Base-by-base conservation (phyloP, 2,329 filamentous ascomycete genomes). In the Zelopaecilomyces penicillatus region DNA sequence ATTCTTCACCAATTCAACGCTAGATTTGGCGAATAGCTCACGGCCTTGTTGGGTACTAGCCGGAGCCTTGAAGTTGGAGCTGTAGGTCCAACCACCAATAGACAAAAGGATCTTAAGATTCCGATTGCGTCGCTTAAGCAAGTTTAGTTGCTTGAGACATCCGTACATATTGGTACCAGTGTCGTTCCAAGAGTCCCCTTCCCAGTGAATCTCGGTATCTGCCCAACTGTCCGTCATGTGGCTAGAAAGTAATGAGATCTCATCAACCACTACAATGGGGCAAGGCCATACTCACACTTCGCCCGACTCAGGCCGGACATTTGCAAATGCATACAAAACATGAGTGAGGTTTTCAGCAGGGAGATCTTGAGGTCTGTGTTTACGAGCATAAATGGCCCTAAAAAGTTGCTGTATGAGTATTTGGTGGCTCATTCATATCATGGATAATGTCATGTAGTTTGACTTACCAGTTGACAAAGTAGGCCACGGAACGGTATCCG, bases 51-150 rank as follows among this genome's bases (percentile, higher is more conserved):
- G 71, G 0, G 85, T 88, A 36, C 84, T 85, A 1, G 84, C 83
- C 0, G 88, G 85, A 29, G 66, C 68, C n/a, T 78, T 75, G 65
- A 96, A 94, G 67, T 95, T 93, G 62, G 77, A 70, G 50, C 83
- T 87, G 64, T 95, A 95, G 0, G 89, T 95, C 89, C 89, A 96
- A 41, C 91, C 91, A 49, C 90, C 90, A 50, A 96, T 87, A 43
- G 84, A 89, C 4, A 96, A 76, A 9, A 96, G 74, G 4, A 93
- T 71, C 64, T 95, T 95, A 49, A 96, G 73, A 54, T 90, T 82
- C 39, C 88, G 83, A 64, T 95, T 86, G 50, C 75, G 72, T 52
- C 80, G 78, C 70, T 96, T 96, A 38, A 90, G 76, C 1, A 95
- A 71, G 62, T 86, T 87, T 32, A 95, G 76, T 66, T 95, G 88